phyloP scores from a whole-genome alignment of 257 asterid species.

The Fraxinus excelsior region DNA sequence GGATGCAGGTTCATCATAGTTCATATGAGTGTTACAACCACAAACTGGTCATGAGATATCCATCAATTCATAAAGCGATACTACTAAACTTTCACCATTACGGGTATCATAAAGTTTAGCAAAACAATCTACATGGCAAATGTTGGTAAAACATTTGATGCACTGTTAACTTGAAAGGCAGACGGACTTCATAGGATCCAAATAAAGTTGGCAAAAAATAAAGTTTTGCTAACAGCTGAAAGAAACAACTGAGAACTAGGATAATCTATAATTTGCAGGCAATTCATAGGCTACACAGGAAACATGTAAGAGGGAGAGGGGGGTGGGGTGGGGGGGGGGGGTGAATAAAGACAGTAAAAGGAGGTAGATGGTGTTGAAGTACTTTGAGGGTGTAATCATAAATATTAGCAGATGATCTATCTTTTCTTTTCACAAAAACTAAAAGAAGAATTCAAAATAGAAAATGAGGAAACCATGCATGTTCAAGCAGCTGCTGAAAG shows the following conservation, averaged over 20 bases:
- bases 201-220: conserved; percentile 10
- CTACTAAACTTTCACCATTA: background rate
- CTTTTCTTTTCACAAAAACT: background rate
- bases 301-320: background rate
- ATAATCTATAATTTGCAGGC: conserved; percentile 5
- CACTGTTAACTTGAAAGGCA: conserved; percentile 15
- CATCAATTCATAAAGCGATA: background rate
- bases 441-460: background rate
- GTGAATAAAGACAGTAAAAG: too few relatives aligned
- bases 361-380: too few relatives aligned
- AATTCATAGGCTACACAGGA: background rate
- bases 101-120: background rate
- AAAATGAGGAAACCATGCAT: conserved; percentile 9
- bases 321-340: background rate
- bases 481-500: conserved; percentile 9
- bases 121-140: background rate
- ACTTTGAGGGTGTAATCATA: too few relatives aligned
- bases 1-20: background rate
- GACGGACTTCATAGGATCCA: background rate
- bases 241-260: background rate
- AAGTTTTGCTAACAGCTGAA: background rate
- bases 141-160: conserved; percentile 9
- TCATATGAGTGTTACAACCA: background rate
- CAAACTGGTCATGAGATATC: conserved; percentile 9
- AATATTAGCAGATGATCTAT: background rate